Evolutionary conservation across 805 yeast species (phyloP).

Genomic region (Sungouiella blattae): DNA sequence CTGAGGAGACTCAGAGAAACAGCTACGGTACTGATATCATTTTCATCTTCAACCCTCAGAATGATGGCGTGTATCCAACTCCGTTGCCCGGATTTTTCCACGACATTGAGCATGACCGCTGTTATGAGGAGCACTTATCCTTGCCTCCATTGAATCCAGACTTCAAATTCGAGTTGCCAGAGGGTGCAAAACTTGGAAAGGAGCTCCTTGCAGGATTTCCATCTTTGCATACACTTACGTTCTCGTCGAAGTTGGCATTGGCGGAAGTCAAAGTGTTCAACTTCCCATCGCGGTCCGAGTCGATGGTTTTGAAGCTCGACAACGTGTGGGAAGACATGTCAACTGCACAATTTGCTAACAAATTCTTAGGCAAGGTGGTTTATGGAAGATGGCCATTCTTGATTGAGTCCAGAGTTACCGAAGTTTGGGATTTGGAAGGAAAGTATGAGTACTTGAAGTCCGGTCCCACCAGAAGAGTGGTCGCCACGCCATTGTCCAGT

Average conservation of each 20-base stretch:
- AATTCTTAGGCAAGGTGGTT: slow-evolving; percentile 57
- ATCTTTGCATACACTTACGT: slow-evolving; percentile 67
- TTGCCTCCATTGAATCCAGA: slow-evolving; percentile 47
- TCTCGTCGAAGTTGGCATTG: slow-evolving; percentile 47
- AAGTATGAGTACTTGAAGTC: slow-evolving; percentile 43
- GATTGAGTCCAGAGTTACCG: slow-evolving; percentile 69
- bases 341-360: slow-evolving; percentile 61
- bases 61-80: slow-evolving; percentile 60
- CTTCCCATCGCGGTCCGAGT: slow-evolving; percentile 78
- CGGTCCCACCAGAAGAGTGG: slow-evolving; percentile 19
- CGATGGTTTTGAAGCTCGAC: slow-evolving; percentile 64
- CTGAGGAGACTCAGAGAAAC: slow-evolving; percentile 74
- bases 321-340: slow-evolving; percentile 54
- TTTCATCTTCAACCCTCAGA: slow-evolving; percentile 75
- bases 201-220: slow-evolving; percentile 89
- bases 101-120: slow-evolving; percentile 76
- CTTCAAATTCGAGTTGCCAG: slow-evolving; percentile 54
- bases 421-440: slow-evolving; percentile 53
- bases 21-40: slow-evolving; percentile 65
- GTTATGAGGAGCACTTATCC: slow-evolving; percentile 58
- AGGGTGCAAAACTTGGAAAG: slow-evolving; percentile 67
- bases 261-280: slow-evolving; percentile 78
- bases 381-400: slow-evolving; percentile 90
- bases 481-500: slow-evolving; percentile 31
- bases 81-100: slow-evolving; percentile 75